Conservation (phyloP, 306 rosid genomes). For the Quercus glauca region DNA sequence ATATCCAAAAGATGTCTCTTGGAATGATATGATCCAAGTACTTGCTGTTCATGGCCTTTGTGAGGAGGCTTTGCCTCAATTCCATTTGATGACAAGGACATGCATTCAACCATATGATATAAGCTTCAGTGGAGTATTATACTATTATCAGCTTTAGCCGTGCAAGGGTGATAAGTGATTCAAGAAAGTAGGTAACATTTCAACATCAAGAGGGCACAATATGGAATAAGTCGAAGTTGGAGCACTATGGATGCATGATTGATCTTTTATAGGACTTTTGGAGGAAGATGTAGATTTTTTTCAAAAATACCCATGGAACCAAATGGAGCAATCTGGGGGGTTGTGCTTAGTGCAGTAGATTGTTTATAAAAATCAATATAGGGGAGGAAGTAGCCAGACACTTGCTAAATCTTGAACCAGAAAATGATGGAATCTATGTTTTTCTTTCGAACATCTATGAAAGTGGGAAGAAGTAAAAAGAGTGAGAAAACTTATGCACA, state of each 20-base stretch:
- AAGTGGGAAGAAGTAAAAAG: conserved; percentile 11
- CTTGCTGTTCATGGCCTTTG: no score
- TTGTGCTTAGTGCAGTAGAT: not conserved
- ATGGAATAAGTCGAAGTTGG: not conserved
- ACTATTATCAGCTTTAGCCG: no score
- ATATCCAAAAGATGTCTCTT: no score
- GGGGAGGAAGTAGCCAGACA: conserved; percentile 2
- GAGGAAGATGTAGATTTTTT: conserved; percentile 11
- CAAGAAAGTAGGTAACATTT: conserved; percentile 13
- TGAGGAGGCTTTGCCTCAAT: no score
- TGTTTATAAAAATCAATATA: not conserved
- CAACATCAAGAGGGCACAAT: not conserved
- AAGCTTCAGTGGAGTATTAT: no score
- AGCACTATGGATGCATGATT: conserved; percentile 22
- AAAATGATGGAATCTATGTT: conserved; percentile 16
- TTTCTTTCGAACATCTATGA: not conserved
- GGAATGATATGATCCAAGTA: no score
- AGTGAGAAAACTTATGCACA: not conserved
- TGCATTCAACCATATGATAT: no score
- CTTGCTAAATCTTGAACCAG: conserved; percentile 14
- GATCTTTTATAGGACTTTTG: conserved; percentile 13
- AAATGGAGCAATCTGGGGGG: no score
- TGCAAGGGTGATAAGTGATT: no score
- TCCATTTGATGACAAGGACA: no score
- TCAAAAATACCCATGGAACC: no score